A percentile compares a stretch with the other conserved stretches of the same genome.
These are phyloP conservation scores for Scytalidium sp. DNA, from an alignment of 2,329 filamentous ascomycete species.

Conservation along the genomic window DNA sequence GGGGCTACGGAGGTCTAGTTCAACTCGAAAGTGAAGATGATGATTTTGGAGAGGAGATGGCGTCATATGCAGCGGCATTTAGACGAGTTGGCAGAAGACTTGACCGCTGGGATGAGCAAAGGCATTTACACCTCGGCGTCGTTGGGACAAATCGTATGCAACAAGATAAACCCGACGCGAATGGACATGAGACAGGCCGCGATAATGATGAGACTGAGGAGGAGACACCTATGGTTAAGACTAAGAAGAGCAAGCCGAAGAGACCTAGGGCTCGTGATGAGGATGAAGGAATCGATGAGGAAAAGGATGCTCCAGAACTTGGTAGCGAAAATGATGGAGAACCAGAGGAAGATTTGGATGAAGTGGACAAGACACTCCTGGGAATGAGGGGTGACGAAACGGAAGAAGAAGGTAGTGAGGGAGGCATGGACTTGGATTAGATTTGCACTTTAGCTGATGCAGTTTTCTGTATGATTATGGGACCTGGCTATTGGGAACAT, in stretches of 20 bases:
- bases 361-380: slow-evolving; percentile 39
- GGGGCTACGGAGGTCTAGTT: slow-evolving; percentile 61
- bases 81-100: slow-evolving; percentile 62
- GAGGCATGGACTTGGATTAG: slow-evolving; percentile 27
- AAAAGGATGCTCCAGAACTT: slow-evolving; percentile 48
- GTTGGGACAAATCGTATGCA: slow-evolving; percentile 25
- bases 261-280: slow-evolving; percentile 34
- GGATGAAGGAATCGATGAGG: slow-evolving; percentile 52
- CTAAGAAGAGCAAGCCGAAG: slow-evolving; percentile 20
- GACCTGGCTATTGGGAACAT: not conserved
- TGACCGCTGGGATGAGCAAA: slow-evolving; percentile 62
- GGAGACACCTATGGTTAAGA: slow-evolving; percentile 30
- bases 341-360: slow-evolving; percentile 41
- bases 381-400: slow-evolving; percentile 27
- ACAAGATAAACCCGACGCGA: slow-evolving; percentile 11
- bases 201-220: slow-evolving; percentile 31
- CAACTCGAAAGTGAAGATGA: slow-evolving; percentile 61
- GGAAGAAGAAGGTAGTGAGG: slow-evolving; percentile 28
- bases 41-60: slow-evolving; percentile 74
- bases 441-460: not conserved
- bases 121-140: slow-evolving; percentile 22
- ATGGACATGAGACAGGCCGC: slow-evolving; percentile 15
- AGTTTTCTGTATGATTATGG: not conserved
- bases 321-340: slow-evolving; percentile 42
- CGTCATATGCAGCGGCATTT: slow-evolving; percentile 63